A percentile compares a stretch with the other conserved stretches of the same genome.
phyloP scores from a whole-genome alignment of 139 green algal species.

The Eudorina sp. region DNA sequence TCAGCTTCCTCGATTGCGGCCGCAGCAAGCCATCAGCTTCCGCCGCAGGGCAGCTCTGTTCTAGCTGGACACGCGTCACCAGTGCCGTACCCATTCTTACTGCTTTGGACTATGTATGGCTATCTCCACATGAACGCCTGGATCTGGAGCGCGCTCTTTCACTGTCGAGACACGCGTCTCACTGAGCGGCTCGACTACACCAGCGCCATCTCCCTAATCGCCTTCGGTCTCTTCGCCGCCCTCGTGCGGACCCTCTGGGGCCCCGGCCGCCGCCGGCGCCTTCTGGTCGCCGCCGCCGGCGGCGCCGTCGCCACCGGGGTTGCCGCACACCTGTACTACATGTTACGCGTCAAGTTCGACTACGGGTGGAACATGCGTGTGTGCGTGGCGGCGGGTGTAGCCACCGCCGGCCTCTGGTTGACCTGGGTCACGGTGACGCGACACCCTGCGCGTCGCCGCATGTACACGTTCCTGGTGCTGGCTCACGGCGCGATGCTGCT shows the following conservation, averaged over 20 bases:
- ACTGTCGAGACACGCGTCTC: slow-evolving; percentile 72
- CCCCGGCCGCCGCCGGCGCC: neutral
- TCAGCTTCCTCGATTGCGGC: too few relatives aligned
- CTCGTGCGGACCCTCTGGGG: slow-evolving; percentile 36
- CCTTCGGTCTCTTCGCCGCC: slow-evolving; percentile 58
- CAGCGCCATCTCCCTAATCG: slow-evolving; percentile 65
- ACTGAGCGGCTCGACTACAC: slow-evolving; percentile 85
- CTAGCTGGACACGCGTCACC: too few relatives aligned
- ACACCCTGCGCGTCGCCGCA: slow-evolving; percentile 57
- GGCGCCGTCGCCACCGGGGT: slow-evolving; percentile 39
- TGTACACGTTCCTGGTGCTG: slow-evolving; percentile 73
- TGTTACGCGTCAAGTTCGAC: slow-evolving; percentile 90
- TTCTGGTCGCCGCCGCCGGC: neutral
- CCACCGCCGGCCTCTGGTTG: slow-evolving; percentile 58
- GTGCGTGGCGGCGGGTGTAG: slow-evolving; percentile 74
- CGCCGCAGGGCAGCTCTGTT: neutral
- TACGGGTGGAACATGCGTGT: slow-evolving; percentile 88
- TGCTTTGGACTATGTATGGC: slow-evolving; percentile 75
- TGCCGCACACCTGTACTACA: slow-evolving; percentile 76
- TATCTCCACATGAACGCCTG: slow-evolving; percentile 76
- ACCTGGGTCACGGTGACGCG: neutral
- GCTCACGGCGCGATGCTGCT: slow-evolving; percentile 77
- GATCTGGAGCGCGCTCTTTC: slow-evolving; percentile 88
- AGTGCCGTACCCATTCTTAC: slow-evolving; percentile 66
- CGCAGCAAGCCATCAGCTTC: neutral